phyloP scores from a whole-genome alignment of 2,329 filamentous ascomycete genomes.

The Fonsecaea multimorphosa region DNA sequence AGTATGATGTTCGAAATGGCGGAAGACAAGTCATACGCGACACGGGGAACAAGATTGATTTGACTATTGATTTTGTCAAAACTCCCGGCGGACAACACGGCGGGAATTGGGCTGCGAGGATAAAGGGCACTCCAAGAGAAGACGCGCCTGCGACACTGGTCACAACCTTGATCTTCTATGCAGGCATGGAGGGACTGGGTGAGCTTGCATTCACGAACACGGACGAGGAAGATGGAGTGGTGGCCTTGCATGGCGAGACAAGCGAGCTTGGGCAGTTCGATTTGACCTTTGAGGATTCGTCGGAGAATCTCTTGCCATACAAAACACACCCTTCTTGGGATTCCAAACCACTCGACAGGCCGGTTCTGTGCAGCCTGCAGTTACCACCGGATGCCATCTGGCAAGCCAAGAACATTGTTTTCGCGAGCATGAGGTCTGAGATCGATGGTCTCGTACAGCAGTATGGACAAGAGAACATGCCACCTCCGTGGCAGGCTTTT shows the following conservation, averaged over 20 bases:
- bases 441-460: slow-evolving; percentile 65
- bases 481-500: slow-evolving; percentile 85
- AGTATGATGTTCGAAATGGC: slow-evolving; percentile 87
- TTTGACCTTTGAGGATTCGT: slow-evolving; percentile 75
- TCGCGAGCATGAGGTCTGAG: slow-evolving; percentile 67
- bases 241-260: slow-evolving; percentile 74
- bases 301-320: slow-evolving; percentile 65
- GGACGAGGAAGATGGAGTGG: slow-evolving; percentile 62
- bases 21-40: slow-evolving; percentile 92
- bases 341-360: slow-evolving; percentile 75
- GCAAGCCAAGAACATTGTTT: slow-evolving; percentile 77
- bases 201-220: slow-evolving; percentile 66
- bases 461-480: slow-evolving; percentile 69
- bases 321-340: slow-evolving; percentile 68
- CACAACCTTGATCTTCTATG: slow-evolving; percentile 81
- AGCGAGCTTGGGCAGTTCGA: slow-evolving; percentile 78
- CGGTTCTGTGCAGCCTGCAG: slow-evolving; percentile 74
- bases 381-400: slow-evolving; percentile 74
- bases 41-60: slow-evolving; percentile 81
- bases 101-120: slow-evolving; percentile 88
- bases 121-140: slow-evolving; percentile 78
- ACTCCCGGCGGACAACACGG: slow-evolving; percentile 82
- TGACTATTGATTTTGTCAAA: slow-evolving; percentile 94
- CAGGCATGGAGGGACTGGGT: slow-evolving; percentile 77
- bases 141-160: slow-evolving; percentile 71